Evolutionary conservation across 208 protist genomes (phyloP).

Genomic region (Herpetomonas samuelpessoai): DNA sequence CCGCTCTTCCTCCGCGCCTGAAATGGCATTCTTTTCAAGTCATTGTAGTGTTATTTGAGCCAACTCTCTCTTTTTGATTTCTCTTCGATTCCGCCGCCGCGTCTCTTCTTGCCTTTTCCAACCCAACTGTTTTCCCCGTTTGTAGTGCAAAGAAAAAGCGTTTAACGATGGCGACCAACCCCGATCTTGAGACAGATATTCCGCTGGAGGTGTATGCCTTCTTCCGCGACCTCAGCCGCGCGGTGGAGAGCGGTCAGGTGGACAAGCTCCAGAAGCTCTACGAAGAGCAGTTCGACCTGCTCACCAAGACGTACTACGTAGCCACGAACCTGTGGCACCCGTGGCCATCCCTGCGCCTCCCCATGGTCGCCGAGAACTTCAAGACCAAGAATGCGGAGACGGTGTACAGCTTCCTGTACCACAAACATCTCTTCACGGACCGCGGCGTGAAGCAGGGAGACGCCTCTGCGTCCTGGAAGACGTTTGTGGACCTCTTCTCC

Average conservation of each 20-base stretch:
- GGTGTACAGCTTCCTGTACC: conserved; percentile 84
- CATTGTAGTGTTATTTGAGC: too few species aligned
- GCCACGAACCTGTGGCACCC: conserved; percentile 63
- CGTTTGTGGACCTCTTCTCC: conserved; percentile 62
- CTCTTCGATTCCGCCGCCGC: too few species aligned
- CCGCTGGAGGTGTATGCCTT: conserved; percentile 77
- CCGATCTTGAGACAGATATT: conserved; percentile 89
- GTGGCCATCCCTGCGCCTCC: conserved; percentile 67
- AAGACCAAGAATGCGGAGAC: conserved; percentile 55
- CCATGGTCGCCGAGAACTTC: conserved; percentile 62
- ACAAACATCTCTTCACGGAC: conserved; percentile 86
- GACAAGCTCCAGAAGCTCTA: conserved; percentile 74
- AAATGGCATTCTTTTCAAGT: too few species aligned
- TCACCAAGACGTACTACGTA: conserved; percentile 77
- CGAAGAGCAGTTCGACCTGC: conserved; percentile 66
- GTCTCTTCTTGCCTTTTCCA: too few species aligned
- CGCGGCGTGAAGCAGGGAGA: conserved; percentile 45
- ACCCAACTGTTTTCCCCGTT: conserved; percentile 2
- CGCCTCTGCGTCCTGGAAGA: conserved; percentile 67
- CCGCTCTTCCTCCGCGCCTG: too few species aligned
- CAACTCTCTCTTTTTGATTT: too few species aligned
- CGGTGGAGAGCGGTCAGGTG: conserved; percentile 67
- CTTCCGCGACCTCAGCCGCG: conserved; percentile 66
- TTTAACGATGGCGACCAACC: conserved; percentile 75
- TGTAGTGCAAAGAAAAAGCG: neutral